Base-by-base conservation (phyloP, 192 early-diverging fungal genomes). In the Blastocladiella britannica region DNA sequence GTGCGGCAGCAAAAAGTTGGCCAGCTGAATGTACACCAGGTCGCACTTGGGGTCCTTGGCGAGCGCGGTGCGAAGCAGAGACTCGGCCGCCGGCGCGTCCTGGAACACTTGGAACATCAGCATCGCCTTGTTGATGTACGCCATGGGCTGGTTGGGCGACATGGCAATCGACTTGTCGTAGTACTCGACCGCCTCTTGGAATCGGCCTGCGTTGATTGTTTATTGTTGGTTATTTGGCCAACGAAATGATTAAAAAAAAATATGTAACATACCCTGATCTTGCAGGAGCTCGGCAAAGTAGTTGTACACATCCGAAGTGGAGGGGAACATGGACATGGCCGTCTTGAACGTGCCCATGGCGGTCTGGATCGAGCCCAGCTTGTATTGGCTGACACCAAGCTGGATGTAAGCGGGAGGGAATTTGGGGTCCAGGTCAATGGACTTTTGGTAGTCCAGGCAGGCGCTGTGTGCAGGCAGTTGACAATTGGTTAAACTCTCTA, bases 41-140 rank as follows among this genome's bases (percentile, higher is more conserved):
- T 98, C 94, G 67, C 94, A 94, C 55, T 84, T 76, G n/a, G 91
- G 82, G 62, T 98, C 94, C 29, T 87, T 87, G 65, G 88, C 79
- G 52, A 89, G 73, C 5, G 93, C 92, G 25, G 79, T 70, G 28
- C 75, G 72, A 65, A 87, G 89, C 58, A 87, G 67, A 26, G 67
- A 63, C 75, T 88, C 82, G 26, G 93, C 86, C 57, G 70, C 68
- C 51, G 68, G 72, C n/a, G 75, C 62, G 60, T 98, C 82, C 24
- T 77, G 70, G 54, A 75, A 83, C 55, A 71, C 75, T 63, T 95
- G 91, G 65, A 89, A 84, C 66, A 76, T 69, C 58, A 81, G 68
- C 53, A 86, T 73, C 20, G 88, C 85, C 70, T 95, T 93, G 76
- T 98, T 98, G 67, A 98, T 93, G 59, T 91, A 93, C n/a, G 91